Evolutionary conservation across 441 rosid genomes (phyloP).

Genomic region (Euphorbia schlechtendalii): DNA sequence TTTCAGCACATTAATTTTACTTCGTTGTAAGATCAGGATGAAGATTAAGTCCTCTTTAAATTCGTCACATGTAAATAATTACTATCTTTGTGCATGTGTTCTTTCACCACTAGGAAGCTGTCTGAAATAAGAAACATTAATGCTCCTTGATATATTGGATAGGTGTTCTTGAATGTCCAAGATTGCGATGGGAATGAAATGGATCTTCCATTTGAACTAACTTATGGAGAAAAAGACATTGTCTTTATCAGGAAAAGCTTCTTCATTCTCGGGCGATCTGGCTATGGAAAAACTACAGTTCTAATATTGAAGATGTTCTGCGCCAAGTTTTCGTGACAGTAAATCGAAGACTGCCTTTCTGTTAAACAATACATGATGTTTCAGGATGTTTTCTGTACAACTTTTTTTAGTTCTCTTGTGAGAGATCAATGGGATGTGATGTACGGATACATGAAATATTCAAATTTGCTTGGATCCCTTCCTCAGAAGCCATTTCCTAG

Average conservation of each 20-base stretch:
- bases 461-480: slow-evolving; percentile 21
- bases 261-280: slow-evolving; percentile 48
- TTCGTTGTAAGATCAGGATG: no score
- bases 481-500: slow-evolving; percentile 21
- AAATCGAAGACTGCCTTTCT: slow-evolving; percentile 41
- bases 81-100: no score
- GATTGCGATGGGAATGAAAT: slow-evolving; percentile 33
- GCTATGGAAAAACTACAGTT: slow-evolving; percentile 57
- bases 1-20: no score
- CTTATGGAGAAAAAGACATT: slow-evolving; percentile 34
- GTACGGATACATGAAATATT: slow-evolving; percentile 38
- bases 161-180: no score
- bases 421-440: slow-evolving; percentile 41
- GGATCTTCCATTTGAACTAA: slow-evolving; percentile 44
- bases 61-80: no score
- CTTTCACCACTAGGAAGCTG: no score
- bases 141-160: no score
- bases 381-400: slow-evolving; percentile 51
- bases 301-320: slow-evolving; percentile 35
- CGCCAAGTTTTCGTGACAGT: slow-evolving; percentile 52
- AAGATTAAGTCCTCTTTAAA: no score
- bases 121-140: no score
- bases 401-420: slow-evolving; percentile 43
- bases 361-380: slow-evolving; percentile 31
- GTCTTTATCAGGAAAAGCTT: slow-evolving; percentile 30